Evolutionary conservation across 83 land plant genomes (phyloP), one percentile per base, ranked within the genome.

Genomic region (Picea engelmannii): DNA sequence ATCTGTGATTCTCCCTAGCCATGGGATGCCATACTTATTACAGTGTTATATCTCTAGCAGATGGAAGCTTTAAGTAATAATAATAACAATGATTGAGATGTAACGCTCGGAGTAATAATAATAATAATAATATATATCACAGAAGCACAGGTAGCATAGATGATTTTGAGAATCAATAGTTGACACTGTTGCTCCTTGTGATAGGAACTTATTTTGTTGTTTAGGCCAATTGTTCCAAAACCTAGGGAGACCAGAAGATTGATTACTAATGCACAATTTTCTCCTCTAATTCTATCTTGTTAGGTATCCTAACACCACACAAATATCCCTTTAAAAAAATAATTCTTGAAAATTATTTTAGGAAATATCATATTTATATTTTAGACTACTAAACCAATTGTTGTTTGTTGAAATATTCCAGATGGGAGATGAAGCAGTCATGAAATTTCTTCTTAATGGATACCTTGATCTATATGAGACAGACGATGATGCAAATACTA

Each of bases 401-500:
- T 47, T 1, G 52, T 47, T 47, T 47, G 10, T 8, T 47, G 52
- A 47, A 9, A 6, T 47, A 68, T 31, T 68, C 15, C 44, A 68
- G 55, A 20, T 44, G 40, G 81, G 83, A 38, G 92, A 90, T 81
- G 83, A 81, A 64, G 75, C 69, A 23, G 64, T 90, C 12, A 52
- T 87, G 31, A 62, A 76, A 62, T n/a, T 88, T 3, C 83, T 90
- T 9, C 59, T 87, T 59, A 83, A 83, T 42, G 81, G 75, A 12
- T 67, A 62, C 6, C 23, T 76, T 25, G 79, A 85, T 63, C 76
- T 84, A 1, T 76, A 79, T 47, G 92, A 81, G 13, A 68, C 76
- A 55, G 92, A 87, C 80, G 40, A 60, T 5, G 84, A 87, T 52
- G 90, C 88, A 13, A 90, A 90, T 82, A 49, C 86, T 62, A 81